These are phyloP conservation scores for Gautieria morchelliformis DNA, from an alignment of 768 basidiomycete genomes.

Conservation along the genomic window DNA sequence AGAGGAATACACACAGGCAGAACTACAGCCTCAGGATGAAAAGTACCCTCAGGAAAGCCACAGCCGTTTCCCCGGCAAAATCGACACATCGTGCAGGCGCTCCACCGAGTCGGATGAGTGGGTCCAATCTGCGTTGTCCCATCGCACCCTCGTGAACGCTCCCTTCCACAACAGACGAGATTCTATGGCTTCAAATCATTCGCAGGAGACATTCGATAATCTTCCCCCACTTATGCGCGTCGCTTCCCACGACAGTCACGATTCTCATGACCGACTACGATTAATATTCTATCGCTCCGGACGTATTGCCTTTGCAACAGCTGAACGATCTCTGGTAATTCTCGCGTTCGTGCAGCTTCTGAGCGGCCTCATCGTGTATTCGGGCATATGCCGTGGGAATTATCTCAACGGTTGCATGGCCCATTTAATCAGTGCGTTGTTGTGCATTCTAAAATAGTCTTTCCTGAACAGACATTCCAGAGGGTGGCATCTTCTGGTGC, in stretches of 20 bases:
- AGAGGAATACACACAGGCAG: conserved; percentile 43
- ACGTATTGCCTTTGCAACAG: conserved; percentile 36
- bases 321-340: conserved; percentile 59
- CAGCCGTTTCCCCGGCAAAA: background rate
- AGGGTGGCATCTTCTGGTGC: conserved; percentile 87
- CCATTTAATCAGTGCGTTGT: conserved; percentile 75
- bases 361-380: conserved; percentile 71
- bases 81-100: conserved; percentile 14
- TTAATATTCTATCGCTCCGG: conserved; percentile 33
- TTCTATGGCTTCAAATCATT: conserved; percentile 30
- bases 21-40: conserved; percentile 17
- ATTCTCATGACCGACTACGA: conserved; percentile 5
- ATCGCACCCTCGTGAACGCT: conserved; percentile 27
- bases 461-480: conserved; percentile 25
- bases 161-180: background rate
- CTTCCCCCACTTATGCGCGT: conserved; percentile 4
- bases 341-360: conserved; percentile 59
- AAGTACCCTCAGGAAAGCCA: background rate
- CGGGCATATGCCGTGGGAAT: conserved; percentile 73
- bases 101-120: conserved; percentile 23
- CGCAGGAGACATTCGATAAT: conserved; percentile 50
- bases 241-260: conserved; percentile 9
- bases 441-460: background rate
- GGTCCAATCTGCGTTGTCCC: conserved; percentile 38
- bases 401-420: conserved; percentile 81